These are phyloP conservation scores for Planoprotostelium fungivorum DNA, from an alignment of 78 protist genomes.

Conservation along the genomic window DNA sequence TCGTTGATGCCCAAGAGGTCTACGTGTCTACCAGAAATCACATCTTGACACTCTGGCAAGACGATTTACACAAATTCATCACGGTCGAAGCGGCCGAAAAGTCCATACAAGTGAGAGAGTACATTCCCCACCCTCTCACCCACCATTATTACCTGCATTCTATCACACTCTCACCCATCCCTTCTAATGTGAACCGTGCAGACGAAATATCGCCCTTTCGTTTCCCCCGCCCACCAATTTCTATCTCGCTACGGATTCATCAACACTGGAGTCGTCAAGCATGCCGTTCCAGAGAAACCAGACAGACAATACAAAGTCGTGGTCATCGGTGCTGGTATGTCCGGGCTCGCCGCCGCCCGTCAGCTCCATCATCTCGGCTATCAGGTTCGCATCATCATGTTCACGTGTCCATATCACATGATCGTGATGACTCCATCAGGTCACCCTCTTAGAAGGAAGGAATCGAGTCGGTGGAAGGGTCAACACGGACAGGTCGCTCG, in stretches of 20 bases:
- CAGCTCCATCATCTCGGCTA: constrained; percentile 18
- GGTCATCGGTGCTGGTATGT: background rate
- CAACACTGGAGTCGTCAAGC: background rate
- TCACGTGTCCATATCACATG: no score
- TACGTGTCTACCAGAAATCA: background rate
- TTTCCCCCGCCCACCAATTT: background rate
- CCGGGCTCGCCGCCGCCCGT: constrained; percentile 5
- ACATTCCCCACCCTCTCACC: background rate
- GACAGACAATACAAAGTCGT: background rate
- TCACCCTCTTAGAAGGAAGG: background rate
- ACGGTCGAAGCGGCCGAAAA: background rate
- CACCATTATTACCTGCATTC: background rate
- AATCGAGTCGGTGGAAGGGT: constrained; percentile 15
- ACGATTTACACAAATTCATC: background rate
- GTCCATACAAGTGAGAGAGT: background rate
- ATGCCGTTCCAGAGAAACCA: background rate
- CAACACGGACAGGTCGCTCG: constrained; percentile 12
- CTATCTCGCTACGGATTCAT: background rate
- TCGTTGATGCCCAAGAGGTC: background rate
- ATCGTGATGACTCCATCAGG: no score
- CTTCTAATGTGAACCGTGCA: background rate
- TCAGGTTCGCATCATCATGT: background rate
- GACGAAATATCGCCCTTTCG: background rate
- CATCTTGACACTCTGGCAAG: background rate
- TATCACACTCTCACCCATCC: background rate